These are phyloP conservation scores for Bidens hawaiensis DNA, from an alignment of 140 eudicot genomes.

Conservation along the genomic window DNA sequence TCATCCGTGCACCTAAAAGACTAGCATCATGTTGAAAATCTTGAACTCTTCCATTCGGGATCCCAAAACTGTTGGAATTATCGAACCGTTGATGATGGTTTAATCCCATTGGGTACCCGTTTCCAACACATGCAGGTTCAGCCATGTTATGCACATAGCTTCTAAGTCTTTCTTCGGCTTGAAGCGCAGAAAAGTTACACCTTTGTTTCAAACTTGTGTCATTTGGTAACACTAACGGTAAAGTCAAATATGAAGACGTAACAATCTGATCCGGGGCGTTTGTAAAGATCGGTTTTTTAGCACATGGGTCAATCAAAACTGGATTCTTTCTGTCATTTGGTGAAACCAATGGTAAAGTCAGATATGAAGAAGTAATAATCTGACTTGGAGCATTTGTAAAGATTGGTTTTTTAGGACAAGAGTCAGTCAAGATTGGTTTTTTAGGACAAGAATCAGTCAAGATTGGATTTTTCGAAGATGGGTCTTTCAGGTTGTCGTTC, in stretches of 20 bases:
- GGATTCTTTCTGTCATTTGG: conserved; percentile 22
- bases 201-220: conserved; percentile 34
- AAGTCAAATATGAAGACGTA: conserved; percentile 34
- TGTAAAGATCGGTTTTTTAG: conserved; percentile 21
- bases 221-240: conserved; percentile 35
- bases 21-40: conserved; percentile 29
- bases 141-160: conserved; percentile 23
- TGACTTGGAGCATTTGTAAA: conserved; percentile 27
- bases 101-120: conserved; percentile 32
- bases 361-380: conserved; percentile 26
- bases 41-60: conserved; percentile 27
- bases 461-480: conserved; percentile 26
- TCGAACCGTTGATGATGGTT: conserved; percentile 33
- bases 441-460: conserved; percentile 16
- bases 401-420: conserved; percentile 11
- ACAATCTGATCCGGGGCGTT: conserved; percentile 30
- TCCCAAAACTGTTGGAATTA: conserved; percentile 25
- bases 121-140: conserved; percentile 31
- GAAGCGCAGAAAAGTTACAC: conserved; percentile 22
- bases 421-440: conserved; percentile 19
- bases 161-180: conserved; percentile 32
- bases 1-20: conserved; percentile 25
- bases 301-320: conserved; percentile 10
- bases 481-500: conserved; percentile 19
- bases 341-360: conserved; percentile 38